Percentiles rank a stretch among this genome's conserved stretches.
phyloP scores from a whole-genome alignment of 176 grass and related monocot species.

The Oryza rufipogon region DNA sequence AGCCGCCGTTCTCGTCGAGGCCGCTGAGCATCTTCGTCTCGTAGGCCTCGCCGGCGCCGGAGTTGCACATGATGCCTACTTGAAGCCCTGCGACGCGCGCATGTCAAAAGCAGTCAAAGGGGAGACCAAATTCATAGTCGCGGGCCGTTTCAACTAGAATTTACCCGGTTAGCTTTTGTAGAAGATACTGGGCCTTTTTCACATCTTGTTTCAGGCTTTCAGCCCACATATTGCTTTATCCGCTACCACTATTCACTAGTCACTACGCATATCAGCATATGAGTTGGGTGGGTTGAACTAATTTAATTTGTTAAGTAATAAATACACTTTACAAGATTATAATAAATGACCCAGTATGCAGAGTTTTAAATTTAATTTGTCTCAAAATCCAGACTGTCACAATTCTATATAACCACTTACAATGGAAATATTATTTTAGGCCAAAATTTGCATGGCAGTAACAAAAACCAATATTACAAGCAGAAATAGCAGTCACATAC shows the following conservation, averaged over 20 bases:
- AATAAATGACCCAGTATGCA: background rate
- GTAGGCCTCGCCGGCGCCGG: slow-evolving; percentile 41
- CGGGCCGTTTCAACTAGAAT: background rate
- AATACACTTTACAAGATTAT: background rate
- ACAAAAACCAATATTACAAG: background rate
- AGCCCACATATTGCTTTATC: background rate
- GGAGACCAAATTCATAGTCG: background rate
- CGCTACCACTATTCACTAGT: background rate
- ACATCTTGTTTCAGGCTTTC: background rate
- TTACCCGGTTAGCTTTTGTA: background rate
- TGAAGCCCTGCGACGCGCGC: slow-evolving; percentile 48
- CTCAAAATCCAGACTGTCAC: background rate
- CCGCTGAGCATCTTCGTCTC: slow-evolving; percentile 48
- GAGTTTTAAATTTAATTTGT: background rate
- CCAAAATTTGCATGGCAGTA: background rate
- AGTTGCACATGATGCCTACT: slow-evolving; percentile 60
- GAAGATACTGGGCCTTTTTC: background rate
- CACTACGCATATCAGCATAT: background rate
- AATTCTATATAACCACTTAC: background rate
- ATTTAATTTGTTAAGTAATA: background rate
- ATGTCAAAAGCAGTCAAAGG: background rate
- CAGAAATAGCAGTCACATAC: slow-evolving; percentile 3
- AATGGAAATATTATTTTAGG: too few relatives aligned
- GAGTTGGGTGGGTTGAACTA: background rate
- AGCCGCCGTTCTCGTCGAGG: slow-evolving; percentile 57